Conservation (phyloP, 2,329 filamentous ascomycete species). For the Hypoxylon sp. region DNA sequence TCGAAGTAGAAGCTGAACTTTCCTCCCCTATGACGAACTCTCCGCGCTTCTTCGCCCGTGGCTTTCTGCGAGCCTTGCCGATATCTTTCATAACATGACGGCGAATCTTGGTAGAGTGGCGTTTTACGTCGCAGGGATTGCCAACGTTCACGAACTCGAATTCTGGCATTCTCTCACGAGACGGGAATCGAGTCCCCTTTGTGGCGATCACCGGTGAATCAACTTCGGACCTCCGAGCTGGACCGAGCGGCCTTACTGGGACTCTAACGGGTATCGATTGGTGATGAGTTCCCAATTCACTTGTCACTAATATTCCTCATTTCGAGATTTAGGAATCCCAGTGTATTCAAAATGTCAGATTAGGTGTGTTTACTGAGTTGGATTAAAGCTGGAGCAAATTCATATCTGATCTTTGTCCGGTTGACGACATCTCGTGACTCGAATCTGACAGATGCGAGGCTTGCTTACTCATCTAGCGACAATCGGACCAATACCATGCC, state of each 20-base stretch:
- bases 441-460: not conserved
- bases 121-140: slow-evolving; percentile 47
- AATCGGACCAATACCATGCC: not conserved
- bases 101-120: slow-evolving; percentile 48
- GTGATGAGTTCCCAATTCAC: not conserved
- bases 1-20: not conserved
- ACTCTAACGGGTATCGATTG: not conserved
- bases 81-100: slow-evolving; percentile 53
- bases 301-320: not conserved
- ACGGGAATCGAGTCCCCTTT: not conserved
- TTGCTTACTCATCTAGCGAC: slow-evolving; percentile 2
- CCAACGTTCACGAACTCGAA: slow-evolving; percentile 51
- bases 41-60: slow-evolving; percentile 32
- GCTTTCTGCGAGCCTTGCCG: slow-evolving; percentile 48
- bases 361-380: not conserved
- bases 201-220: not conserved
- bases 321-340: not conserved
- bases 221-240: not conserved
- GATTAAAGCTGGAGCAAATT: not conserved
- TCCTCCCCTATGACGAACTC: slow-evolving; percentile 33
- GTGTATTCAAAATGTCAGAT: not conserved
- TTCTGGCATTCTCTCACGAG: slow-evolving; percentile 39
- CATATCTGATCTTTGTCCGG: not conserved
- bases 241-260: not conserved
- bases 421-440: not conserved